Percentiles rank a stretch among this genome's conserved stretches.
Evolutionary conservation across 2,329 filamentous ascomycete genomes (phyloP).

Genomic region (Ceratocystis alfenasii): DNA sequence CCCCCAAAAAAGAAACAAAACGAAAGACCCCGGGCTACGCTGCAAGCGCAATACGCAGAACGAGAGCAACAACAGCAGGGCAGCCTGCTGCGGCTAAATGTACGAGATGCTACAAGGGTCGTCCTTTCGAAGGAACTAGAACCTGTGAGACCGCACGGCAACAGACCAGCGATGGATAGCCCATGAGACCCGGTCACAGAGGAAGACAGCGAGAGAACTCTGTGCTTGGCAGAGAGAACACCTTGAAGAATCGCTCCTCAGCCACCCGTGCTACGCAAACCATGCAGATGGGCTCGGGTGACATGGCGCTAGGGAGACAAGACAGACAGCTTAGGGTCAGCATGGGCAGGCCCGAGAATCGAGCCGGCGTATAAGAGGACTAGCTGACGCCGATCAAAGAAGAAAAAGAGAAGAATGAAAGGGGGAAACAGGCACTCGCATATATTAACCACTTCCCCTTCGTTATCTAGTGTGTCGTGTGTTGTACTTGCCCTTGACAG

Average conservation of each 20-base stretch:
- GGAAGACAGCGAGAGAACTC: not conserved
- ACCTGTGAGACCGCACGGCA: not conserved
- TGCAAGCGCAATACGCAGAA: too few species aligned
- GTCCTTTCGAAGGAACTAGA: not conserved
- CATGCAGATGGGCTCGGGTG: slow-evolving; percentile 10
- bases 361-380: not conserved
- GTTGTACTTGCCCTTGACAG: not conserved
- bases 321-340: not conserved
- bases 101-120: not conserved
- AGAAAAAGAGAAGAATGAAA: not conserved
- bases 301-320: not conserved
- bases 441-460: too few species aligned
- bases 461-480: not conserved
- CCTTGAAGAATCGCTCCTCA: not conserved
- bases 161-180: not conserved
- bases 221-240: not conserved
- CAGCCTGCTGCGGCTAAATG: too few species aligned
- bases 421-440: too few species aligned
- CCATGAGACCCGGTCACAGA: not conserved
- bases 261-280: not conserved
- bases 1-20: too few species aligned
- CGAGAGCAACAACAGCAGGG: too few species aligned
- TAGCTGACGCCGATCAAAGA: not conserved
- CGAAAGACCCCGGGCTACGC: too few species aligned
- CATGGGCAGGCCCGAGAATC: not conserved